Conservation (phyloP, 2,329 filamentous ascomycete genomes). For the Phaeoacremonium minimum region DNA sequence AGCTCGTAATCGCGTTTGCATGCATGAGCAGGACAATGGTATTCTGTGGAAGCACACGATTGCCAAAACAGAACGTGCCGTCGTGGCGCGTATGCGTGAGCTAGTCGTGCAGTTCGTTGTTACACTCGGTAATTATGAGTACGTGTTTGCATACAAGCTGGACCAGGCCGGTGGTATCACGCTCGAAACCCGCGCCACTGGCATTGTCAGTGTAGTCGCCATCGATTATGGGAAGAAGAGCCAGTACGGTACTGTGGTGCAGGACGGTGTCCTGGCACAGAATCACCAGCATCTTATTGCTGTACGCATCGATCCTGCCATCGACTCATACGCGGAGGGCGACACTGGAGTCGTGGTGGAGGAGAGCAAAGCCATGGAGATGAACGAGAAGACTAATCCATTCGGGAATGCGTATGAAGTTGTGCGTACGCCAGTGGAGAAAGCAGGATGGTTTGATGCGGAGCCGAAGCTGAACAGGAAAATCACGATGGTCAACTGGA, state of each 20-base stretch:
- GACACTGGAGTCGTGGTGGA: slow-evolving; percentile 53
- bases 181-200: slow-evolving; percentile 11
- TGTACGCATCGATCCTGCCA: slow-evolving; percentile 57
- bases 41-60: slow-evolving; percentile 55
- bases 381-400: slow-evolving; percentile 33
- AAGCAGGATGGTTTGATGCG: slow-evolving; percentile 41
- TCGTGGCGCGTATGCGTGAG: slow-evolving; percentile 45
- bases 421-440: slow-evolving; percentile 38
- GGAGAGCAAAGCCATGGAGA: slow-evolving; percentile 50
- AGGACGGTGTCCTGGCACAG: slow-evolving; percentile 55
- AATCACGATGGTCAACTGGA: slow-evolving; percentile 55
- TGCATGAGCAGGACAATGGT: slow-evolving; percentile 54
- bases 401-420: slow-evolving; percentile 46
- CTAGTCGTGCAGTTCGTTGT: slow-evolving; percentile 53
- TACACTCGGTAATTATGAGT: slow-evolving; percentile 55
- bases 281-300: slow-evolving; percentile 78
- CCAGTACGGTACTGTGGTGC: slow-evolving; percentile 57
- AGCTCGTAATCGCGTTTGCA: slow-evolving; percentile 43
- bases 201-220: slow-evolving; percentile 53
- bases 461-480: slow-evolving; percentile 41
- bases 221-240: slow-evolving; percentile 46
- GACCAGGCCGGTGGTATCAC: slow-evolving; percentile 37
- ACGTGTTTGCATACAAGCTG: slow-evolving; percentile 28
- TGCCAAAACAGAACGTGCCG: slow-evolving; percentile 47
- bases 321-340: slow-evolving; percentile 54